A percentile compares a stretch with the other conserved stretches of the same genome.
phyloP scores from a whole-genome alignment of 179 eudicot species.

The Corrigiola litoralis region DNA sequence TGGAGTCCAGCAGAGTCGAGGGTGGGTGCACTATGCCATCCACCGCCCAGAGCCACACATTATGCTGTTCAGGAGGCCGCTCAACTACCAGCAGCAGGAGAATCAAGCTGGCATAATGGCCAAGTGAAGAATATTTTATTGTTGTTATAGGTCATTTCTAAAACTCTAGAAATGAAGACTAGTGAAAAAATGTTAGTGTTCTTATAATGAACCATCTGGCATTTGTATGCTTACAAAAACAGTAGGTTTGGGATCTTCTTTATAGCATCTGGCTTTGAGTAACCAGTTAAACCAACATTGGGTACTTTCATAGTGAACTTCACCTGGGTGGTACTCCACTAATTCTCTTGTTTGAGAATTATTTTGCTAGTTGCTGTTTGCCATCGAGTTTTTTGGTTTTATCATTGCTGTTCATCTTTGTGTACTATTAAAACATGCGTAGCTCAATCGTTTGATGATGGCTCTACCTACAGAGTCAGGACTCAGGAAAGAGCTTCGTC shows the following conservation, averaged over 20 bases:
- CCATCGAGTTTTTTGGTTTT: too few species aligned
- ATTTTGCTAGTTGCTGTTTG: constrained; percentile 2
- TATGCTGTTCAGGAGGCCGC: constrained; percentile 94
- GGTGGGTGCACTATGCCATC: constrained; percentile 93
- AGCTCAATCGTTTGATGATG: too few species aligned
- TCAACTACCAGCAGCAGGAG: constrained; percentile 90
- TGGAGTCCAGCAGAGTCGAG: constrained; percentile 92
- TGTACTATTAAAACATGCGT: too few species aligned
- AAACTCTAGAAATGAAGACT: constrained; percentile 25
- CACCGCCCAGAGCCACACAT: constrained; percentile 97
- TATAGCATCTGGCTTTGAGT: not conserved
- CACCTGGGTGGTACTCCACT: not conserved
- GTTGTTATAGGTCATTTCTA: constrained; percentile 21
- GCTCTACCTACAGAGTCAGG: too few species aligned
- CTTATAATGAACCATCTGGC: not conserved
- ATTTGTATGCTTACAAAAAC: not conserved
- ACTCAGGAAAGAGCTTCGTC: too few species aligned
- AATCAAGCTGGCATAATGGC: constrained; percentile 43
- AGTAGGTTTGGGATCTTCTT: constrained; percentile 2
- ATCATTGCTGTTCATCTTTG: too few species aligned
- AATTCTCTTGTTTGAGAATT: constrained; percentile 14
- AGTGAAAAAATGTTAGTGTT: not conserved
- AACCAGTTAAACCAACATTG: not conserved
- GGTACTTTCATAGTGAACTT: not conserved
- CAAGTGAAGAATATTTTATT: constrained; percentile 35